These are phyloP conservation scores for Croton setiger DNA, from an alignment of 441 rosid genomes.

Conservation along the genomic window DNA sequence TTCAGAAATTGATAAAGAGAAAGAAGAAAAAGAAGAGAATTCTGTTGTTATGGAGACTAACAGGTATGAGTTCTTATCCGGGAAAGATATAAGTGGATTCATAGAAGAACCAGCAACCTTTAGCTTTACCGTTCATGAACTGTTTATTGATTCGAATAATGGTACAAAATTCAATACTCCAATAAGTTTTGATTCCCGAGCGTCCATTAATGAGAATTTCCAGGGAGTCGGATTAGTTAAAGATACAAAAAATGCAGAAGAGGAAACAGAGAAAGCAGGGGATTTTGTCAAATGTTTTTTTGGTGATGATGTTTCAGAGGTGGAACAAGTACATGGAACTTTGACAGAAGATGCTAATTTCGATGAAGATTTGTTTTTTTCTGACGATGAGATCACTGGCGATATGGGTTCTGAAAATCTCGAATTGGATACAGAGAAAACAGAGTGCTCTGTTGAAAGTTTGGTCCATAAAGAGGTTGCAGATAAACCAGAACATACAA, in stretches of 20 bases:
- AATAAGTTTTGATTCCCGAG: constrained; percentile 1
- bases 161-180: neutral
- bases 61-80: constrained; percentile 38
- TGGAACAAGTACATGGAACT: constrained; percentile 10
- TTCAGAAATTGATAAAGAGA: constrained; percentile 17
- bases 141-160: constrained; percentile 19
- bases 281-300: constrained; percentile 9
- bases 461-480: neutral
- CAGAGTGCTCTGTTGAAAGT: constrained; percentile 11
- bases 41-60: constrained; percentile 27
- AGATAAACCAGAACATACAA: constrained; percentile 15
- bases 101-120: constrained; percentile 42
- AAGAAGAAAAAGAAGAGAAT: constrained; percentile 19
- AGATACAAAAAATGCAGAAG: constrained; percentile 17
- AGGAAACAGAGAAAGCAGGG: constrained; percentile 15
- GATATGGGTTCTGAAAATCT: neutral
- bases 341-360: neutral
- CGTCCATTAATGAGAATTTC: constrained; percentile 6
- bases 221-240: neutral
- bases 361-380: neutral
- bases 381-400: neutral
- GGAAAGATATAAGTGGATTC: constrained; percentile 38
- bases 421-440: constrained; percentile 17
- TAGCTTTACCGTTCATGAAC: constrained; percentile 40
- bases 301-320: neutral